Evolutionary conservation across 371 early-diverging fungal species (phyloP).

Genomic region (Nematocida homosporus): DNA sequence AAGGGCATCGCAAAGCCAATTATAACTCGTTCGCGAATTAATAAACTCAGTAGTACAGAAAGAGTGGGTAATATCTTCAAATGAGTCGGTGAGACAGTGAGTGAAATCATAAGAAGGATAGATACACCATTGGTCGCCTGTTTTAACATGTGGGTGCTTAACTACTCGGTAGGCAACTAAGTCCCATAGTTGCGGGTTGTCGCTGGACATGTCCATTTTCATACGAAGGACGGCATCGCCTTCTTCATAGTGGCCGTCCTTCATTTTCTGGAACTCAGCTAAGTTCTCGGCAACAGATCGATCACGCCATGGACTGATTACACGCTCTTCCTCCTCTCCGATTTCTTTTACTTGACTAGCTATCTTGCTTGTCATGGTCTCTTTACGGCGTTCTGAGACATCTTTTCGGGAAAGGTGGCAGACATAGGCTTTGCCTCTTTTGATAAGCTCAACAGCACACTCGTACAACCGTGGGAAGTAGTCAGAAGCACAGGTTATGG

Average conservation of each 20-base stretch:
- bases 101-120: slow-evolving; percentile 99
- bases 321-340: slow-evolving; percentile 73
- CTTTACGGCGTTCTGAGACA: slow-evolving; percentile 79
- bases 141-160: slow-evolving; percentile 78
- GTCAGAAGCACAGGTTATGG: slow-evolving; percentile 89
- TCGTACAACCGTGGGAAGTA: slow-evolving; percentile 73
- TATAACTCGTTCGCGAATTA: slow-evolving; percentile 86
- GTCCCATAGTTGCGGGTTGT: slow-evolving; percentile 98
- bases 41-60: slow-evolving; percentile 95
- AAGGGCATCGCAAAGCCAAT: slow-evolving; percentile 95
- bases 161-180: slow-evolving; percentile 90
- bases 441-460: slow-evolving; percentile 72
- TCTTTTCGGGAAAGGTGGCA: slow-evolving; percentile 91
- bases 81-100: slow-evolving; percentile 93
- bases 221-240: slow-evolving; percentile 87
- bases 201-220: slow-evolving; percentile 91
- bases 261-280: slow-evolving; percentile 89
- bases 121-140: slow-evolving; percentile 84
- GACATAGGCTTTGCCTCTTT: slow-evolving; percentile 85
- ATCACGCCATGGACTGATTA: slow-evolving; percentile 84
- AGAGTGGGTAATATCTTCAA: slow-evolving; percentile 98
- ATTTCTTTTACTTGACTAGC: background rate
- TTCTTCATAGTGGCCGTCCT: slow-evolving; percentile 84
- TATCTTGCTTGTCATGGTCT: slow-evolving; percentile 52
- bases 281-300: slow-evolving; percentile 84